Conservation (phyloP, 192 early-diverging fungal species). For the Podila horticola region DNA sequence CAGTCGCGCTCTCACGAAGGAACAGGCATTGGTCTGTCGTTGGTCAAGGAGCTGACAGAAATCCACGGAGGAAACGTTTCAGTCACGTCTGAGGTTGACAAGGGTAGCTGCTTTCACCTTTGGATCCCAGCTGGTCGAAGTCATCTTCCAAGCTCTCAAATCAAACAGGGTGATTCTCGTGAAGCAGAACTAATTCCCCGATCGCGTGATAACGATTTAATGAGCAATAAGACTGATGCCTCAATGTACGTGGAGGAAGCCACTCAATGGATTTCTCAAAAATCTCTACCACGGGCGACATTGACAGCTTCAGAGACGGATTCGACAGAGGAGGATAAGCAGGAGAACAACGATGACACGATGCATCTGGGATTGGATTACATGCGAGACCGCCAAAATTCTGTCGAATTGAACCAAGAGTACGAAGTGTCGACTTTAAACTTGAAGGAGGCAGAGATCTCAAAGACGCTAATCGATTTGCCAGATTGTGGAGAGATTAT, state of each 20-base stretch:
- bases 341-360: constrained; percentile 11
- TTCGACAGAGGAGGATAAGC: constrained; percentile 45
- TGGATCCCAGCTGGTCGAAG: constrained; percentile 60
- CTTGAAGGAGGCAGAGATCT: constrained; percentile 30
- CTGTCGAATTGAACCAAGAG: constrained; percentile 17
- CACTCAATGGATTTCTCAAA: constrained; percentile 45
- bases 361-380: constrained; percentile 23
- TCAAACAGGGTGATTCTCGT: constrained; percentile 40
- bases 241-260: constrained; percentile 46
- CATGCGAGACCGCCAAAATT: constrained; percentile 13
- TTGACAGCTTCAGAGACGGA: constrained; percentile 39
- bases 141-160: constrained; percentile 55
- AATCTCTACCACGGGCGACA: constrained; percentile 33
- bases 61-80: constrained; percentile 61
- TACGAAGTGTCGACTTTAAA: constrained; percentile 32
- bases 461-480: constrained; percentile 29
- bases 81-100: constrained; percentile 51
- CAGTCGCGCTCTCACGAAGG: constrained; percentile 67
- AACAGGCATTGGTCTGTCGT: constrained; percentile 66
- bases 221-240: constrained; percentile 46
- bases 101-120: constrained; percentile 61
- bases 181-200: neutral
- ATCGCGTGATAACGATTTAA: constrained; percentile 1
- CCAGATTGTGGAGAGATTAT: constrained; percentile 12
- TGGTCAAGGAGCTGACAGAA: constrained; percentile 65